Evolutionary conservation across 1,284 basidiomycete species (phyloP).

Genomic region (Porodaedalea pini): DNA sequence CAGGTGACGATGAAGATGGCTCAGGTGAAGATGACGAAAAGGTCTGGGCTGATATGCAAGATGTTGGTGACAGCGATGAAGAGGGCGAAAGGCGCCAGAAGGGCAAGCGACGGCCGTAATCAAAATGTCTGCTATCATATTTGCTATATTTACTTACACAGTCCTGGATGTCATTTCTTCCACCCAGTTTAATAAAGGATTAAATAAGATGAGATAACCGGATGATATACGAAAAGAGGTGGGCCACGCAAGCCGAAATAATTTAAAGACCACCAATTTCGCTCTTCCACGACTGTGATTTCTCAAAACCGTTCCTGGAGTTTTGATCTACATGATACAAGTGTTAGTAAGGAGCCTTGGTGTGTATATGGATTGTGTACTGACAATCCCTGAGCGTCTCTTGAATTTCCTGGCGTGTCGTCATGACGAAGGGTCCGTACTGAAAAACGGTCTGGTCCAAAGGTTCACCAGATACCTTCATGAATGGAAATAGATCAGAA

Average conservation of each 20-base stretch:
- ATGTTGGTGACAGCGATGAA: constrained; percentile 29
- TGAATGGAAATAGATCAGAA: constrained; percentile 21
- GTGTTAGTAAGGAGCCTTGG: not conserved
- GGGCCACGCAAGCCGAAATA: not conserved
- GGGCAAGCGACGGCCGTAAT: not conserved
- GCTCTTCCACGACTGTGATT: constrained; percentile 84
- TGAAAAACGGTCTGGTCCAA: constrained; percentile 87
- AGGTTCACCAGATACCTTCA: constrained; percentile 80
- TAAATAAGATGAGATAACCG: too few species aligned
- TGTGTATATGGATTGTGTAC: constrained; percentile 24
- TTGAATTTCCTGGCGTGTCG: constrained; percentile 73
- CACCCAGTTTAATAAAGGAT: too few species aligned
- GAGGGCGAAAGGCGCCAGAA: constrained; percentile 21
- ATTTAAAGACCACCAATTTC: constrained; percentile 54
- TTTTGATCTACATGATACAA: constrained; percentile 50
- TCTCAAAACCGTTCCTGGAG: constrained; percentile 87
- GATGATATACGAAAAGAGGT: too few species aligned
- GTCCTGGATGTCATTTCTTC: too few species aligned
- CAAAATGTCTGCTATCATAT: not conserved
- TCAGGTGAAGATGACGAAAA: constrained; percentile 38
- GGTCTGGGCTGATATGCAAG: constrained; percentile 37
- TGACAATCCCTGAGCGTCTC: constrained; percentile 81
- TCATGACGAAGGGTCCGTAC: constrained; percentile 88
- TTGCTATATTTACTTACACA: not conserved
- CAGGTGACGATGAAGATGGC: constrained; percentile 19